Evolutionary conservation across 371 early-diverging fungal species (phyloP), one percentile per base, ranked within the genome.

Genomic region (Mucor racemosus): DNA sequence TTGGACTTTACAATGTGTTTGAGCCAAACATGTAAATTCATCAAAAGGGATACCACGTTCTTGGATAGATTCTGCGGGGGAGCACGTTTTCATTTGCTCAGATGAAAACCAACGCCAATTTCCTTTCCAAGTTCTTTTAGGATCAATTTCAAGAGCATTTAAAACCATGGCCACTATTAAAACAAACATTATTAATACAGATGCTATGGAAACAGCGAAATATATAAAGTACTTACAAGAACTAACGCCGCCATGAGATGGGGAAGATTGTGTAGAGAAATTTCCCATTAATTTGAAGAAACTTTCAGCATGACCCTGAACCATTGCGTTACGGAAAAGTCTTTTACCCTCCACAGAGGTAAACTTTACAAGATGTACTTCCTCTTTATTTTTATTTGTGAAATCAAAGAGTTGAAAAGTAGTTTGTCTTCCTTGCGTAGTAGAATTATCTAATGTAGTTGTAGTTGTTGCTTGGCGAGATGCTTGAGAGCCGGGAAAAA

Each of bases 81-180:
- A 85, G 68, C 94, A 94, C 53, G 94, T 90, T 62, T 95, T 87
- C 53, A 97, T 83, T 66, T 93, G 83, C 64, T 94, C 94, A 70
- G 93, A 94, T 46, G 79, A 78, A 63, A 76, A 84, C 94, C 93
- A 96, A 36, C 97, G 81, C 96, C 96, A 95, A 17, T 91, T 91
- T 10, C 97, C 96, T 77, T 97, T 95, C 96, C 97, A 95, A 14
- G 78, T 84, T 56, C 89, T 84, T 38, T 92, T 87, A 4, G 96
- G 96, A 65, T 95, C 95, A n/a, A 97, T 91, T 71, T 94, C 94
- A 38, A 97, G 81, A 7, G 95, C 93, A 72, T 97, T 97, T 17
- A 97, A 84, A 5, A 93, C 95, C 93, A 95, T 97, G 35, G 95
- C 92, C 62, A 93, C 82, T 82, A 66, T 33, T 55, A n/a, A 56